A percentile compares a stretch with the other conserved stretches of the same genome.
Evolutionary conservation across 2,329 filamentous ascomycete species (phyloP).

Genomic region (Aureobasidium vineae): DNA sequence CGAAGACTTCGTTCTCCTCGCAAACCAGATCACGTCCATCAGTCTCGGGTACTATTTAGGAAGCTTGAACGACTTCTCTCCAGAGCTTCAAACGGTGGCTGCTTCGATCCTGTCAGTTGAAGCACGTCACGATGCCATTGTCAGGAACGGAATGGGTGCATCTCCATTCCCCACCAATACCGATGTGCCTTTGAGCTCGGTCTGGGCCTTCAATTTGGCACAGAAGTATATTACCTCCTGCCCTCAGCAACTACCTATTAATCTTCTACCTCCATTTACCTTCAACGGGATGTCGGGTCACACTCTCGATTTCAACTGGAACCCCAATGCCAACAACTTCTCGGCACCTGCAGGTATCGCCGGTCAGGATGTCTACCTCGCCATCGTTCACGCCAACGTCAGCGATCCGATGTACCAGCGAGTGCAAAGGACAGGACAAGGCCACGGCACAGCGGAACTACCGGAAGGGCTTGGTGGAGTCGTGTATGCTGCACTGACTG

Average conservation of each 20-base stretch:
- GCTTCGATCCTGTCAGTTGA: slow-evolving; percentile 36
- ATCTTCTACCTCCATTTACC: slow-evolving; percentile 26
- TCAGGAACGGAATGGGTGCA: slow-evolving; percentile 34
- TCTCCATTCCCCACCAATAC: slow-evolving; percentile 37
- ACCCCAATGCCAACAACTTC: slow-evolving; percentile 28
- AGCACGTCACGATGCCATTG: slow-evolving; percentile 36
- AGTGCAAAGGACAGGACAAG: slow-evolving; percentile 30
- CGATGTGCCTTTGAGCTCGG: slow-evolving; percentile 34
- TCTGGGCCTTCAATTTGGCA: slow-evolving; percentile 37
- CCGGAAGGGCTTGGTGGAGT: slow-evolving; percentile 31
- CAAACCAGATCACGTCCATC: slow-evolving; percentile 37
- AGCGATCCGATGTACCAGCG: slow-evolving; percentile 30
- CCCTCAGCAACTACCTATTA: slow-evolving; percentile 29
- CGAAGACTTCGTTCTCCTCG: slow-evolving; percentile 35
- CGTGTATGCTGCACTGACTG: slow-evolving; percentile 31
- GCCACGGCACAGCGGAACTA: slow-evolving; percentile 30
- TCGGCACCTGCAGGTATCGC: slow-evolving; percentile 30
- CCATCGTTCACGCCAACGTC: slow-evolving; percentile 31
- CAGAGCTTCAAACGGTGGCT: slow-evolving; percentile 32
- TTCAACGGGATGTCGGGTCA: slow-evolving; percentile 30
- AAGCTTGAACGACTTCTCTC: slow-evolving; percentile 32
- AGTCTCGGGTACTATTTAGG: slow-evolving; percentile 36
- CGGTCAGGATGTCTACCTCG: slow-evolving; percentile 32
- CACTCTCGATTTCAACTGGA: slow-evolving; percentile 30
- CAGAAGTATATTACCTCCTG: slow-evolving; percentile 36